Conservation (phyloP, 257 asterid species). For the Forsythia suspensa region DNA sequence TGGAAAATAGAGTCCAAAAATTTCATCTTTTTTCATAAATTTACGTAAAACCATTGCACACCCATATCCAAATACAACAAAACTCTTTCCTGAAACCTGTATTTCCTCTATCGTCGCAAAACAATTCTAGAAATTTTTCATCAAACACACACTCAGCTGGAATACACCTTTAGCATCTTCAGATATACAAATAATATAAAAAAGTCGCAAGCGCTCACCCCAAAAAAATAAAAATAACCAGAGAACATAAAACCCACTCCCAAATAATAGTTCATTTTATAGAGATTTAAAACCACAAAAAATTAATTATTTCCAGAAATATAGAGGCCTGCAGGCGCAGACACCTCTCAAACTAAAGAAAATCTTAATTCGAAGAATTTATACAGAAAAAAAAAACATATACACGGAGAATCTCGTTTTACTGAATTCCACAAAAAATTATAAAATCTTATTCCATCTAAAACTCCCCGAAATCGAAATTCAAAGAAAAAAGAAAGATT, state of each 20-base stretch:
- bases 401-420: not conserved
- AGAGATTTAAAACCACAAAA: not conserved
- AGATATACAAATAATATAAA: not conserved
- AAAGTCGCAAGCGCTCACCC: not conserved
- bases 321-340: not conserved
- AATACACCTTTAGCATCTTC: not conserved
- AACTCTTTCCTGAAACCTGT: not conserved
- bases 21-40: not conserved
- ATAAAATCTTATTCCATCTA: not conserved
- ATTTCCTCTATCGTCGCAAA: not conserved
- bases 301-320: not conserved
- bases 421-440: not conserved
- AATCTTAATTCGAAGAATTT: not conserved
- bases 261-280: not conserved
- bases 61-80: not conserved
- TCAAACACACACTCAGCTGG: not conserved
- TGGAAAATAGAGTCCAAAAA: not conserved
- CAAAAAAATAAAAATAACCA: not conserved
- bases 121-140: not conserved
- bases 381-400: not conserved
- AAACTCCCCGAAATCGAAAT: constrained; percentile 1
- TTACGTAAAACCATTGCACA: not conserved
- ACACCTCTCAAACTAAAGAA: not conserved
- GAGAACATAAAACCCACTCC: not conserved
- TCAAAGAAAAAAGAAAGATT: not conserved